Conservation (phyloP, 805 yeast genomes). For the Candida vartiovaarae region DNA sequence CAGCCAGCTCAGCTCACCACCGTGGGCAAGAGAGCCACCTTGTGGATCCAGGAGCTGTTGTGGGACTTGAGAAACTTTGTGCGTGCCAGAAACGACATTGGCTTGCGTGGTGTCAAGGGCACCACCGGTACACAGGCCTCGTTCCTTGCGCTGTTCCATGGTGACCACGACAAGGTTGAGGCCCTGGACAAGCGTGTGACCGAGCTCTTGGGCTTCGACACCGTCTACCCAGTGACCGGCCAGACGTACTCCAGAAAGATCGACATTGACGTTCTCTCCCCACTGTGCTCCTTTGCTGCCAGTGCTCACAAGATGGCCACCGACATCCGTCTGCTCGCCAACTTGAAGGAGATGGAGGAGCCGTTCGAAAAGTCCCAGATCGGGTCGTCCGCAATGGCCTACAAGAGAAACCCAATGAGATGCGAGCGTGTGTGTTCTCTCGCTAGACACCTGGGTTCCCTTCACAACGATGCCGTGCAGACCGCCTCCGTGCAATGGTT, state of each 20-base stretch:
- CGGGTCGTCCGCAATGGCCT: conserved; percentile 98
- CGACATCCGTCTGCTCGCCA: conserved; percentile 90
- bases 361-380: conserved; percentile 98
- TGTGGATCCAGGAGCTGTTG: conserved; percentile 95
- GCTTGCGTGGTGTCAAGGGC: conserved; percentile 97
- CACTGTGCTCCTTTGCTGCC: conserved; percentile 92
- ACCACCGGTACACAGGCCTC: conserved; percentile 99
- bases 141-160: conserved; percentile 89
- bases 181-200: conserved; percentile 86
- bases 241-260: conserved; percentile 99
- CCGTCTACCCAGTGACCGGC: conserved; percentile 96
- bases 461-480: conserved; percentile 88
- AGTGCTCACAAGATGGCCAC: conserved; percentile 97
- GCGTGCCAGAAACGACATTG: conserved; percentile 94
- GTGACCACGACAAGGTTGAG: conserved; percentile 95
- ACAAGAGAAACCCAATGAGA: conserved; percentile 99
- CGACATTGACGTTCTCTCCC: conserved; percentile 89
- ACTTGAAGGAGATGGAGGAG: conserved; percentile 95
- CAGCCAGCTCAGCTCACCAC: conserved; percentile 99
- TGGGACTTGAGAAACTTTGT: conserved; percentile 97
- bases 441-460: conserved; percentile 89
- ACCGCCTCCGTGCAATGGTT: conserved; percentile 99
- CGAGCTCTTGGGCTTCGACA: conserved; percentile 87
- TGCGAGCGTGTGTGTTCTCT: conserved; percentile 98
- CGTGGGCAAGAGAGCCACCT: conserved; percentile 95